These are phyloP conservation scores for Microbotryum silenes-acaulis DNA, from an alignment of 1,284 basidiomycete genomes.

Conservation along the genomic window DNA sequence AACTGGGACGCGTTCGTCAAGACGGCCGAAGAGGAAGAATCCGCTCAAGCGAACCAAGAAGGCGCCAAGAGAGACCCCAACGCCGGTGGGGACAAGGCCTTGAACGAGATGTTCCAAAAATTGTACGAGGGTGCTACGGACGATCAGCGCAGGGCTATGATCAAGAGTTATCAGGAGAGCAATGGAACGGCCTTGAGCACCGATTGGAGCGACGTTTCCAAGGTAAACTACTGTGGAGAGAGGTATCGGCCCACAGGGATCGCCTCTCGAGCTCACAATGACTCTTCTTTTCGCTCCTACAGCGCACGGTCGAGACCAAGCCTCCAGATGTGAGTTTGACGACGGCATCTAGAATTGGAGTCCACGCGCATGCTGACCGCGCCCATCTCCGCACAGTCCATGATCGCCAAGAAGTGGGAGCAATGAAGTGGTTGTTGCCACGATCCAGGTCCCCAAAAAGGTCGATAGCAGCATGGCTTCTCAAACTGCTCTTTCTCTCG, in stretches of 20 bases:
- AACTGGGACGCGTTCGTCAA: conserved; percentile 75
- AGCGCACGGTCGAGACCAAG: conserved; percentile 27
- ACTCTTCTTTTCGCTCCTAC: neutral
- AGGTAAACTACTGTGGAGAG: conserved; percentile 40
- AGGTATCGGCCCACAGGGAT: neutral
- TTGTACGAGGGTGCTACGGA: conserved; percentile 72
- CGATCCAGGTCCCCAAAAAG: neutral
- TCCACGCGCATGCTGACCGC: neutral
- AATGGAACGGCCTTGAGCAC: conserved; percentile 76
- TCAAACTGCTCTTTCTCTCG: too few relatives aligned
- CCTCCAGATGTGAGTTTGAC: conserved; percentile 30
- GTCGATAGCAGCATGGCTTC: neutral
- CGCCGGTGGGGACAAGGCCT: conserved; percentile 58
- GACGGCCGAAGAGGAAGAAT: conserved; percentile 53
- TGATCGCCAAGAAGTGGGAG: conserved; percentile 33
- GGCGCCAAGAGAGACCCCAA: conserved; percentile 68
- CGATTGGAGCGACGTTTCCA: conserved; percentile 80
- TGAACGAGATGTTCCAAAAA: conserved; percentile 45
- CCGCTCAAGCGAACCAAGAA: conserved; percentile 27
- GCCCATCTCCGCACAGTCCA: conserved; percentile 12
- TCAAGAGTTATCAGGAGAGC: conserved; percentile 71
- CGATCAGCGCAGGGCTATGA: conserved; percentile 83
- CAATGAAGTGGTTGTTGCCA: neutral
- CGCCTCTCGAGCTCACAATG: neutral
- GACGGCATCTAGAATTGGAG: neutral